These are phyloP conservation scores for Solanum ahanhuiri DNA, from an alignment of 257 asterid species.

Conservation along the genomic window DNA sequence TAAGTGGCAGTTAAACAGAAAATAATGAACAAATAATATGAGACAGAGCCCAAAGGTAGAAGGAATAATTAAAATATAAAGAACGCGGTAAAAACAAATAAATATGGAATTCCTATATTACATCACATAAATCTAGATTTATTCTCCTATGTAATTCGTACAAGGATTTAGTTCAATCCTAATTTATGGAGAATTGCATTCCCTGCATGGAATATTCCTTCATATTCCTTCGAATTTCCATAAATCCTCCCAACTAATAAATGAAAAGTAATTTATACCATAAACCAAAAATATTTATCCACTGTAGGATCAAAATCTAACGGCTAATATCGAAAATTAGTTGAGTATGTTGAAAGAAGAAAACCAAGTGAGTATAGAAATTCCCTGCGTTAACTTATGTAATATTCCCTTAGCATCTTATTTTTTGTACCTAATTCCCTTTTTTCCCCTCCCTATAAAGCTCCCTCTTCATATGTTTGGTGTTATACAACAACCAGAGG, in stretches of 20 bases:
- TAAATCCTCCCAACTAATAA: neutral
- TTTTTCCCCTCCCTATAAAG: neutral
- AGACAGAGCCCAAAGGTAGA: too few relatives aligned
- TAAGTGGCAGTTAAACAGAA: too few relatives aligned
- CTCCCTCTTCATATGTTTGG: neutral
- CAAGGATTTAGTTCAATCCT: neutral
- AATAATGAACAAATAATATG: too few relatives aligned
- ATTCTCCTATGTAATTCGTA: too few relatives aligned
- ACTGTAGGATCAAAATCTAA: conserved; percentile 14
- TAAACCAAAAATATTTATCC: neutral
- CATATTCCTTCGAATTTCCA: neutral
- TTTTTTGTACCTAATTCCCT: neutral
- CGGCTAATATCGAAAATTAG: neutral
- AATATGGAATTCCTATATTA: neutral
- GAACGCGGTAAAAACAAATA: too few relatives aligned
- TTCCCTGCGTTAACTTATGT: neutral
- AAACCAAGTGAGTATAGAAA: neutral
- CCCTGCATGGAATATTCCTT: conserved; percentile 4
- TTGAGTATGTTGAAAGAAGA: too few relatives aligned
- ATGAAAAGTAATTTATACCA: neutral
- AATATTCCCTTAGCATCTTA: conserved; percentile 45
- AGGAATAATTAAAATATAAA: too few relatives aligned
- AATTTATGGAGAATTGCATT: neutral
- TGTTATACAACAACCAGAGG: neutral
- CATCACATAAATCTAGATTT: too few relatives aligned